These are phyloP conservation scores for Austroboletus novae-zelandiae DNA, from an alignment of 1,284 basidiomycete species.

Conservation along the genomic window DNA sequence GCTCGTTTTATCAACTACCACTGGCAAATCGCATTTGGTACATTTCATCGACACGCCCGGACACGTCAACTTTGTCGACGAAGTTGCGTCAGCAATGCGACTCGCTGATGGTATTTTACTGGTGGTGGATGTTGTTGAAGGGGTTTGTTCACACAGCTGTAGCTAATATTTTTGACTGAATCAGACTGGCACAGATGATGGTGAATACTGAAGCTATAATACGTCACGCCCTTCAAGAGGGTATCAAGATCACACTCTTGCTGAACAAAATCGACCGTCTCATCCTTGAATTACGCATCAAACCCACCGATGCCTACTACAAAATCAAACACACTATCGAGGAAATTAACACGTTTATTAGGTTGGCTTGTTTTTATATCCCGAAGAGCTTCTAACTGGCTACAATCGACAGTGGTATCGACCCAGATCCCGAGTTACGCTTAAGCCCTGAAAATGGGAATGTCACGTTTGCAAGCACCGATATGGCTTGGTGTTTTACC, in stretches of 20 bases:
- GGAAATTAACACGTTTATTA: constrained; percentile 95
- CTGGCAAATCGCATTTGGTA: constrained; percentile 90
- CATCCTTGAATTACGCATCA: constrained; percentile 94
- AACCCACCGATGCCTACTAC: constrained; percentile 95
- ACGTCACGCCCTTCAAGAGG: constrained; percentile 85
- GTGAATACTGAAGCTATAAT: constrained; percentile 85
- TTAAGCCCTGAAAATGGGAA: constrained; percentile 95
- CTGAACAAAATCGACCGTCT: constrained; percentile 98
- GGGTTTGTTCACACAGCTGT: constrained; percentile 50
- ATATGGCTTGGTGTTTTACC: constrained; percentile 98
- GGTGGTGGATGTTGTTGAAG: constrained; percentile 95
- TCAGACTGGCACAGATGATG: constrained; percentile 64
- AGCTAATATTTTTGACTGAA: constrained; percentile 9
- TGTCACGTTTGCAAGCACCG: constrained; percentile 95
- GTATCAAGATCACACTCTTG: constrained; percentile 88
- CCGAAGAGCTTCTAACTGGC: constrained; percentile 2
- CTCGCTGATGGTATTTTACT: constrained; percentile 92
- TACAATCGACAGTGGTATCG: constrained; percentile 60
- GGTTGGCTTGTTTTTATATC: constrained; percentile 44
- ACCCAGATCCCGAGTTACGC: constrained; percentile 84
- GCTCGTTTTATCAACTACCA: constrained; percentile 82
- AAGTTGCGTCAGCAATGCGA: constrained; percentile 86
- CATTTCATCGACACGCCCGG: constrained; percentile 98
- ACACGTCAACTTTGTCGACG: constrained; percentile 97
- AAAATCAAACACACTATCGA: constrained; percentile 99